Conservation (phyloP, 225 moss, liverwort and hornwort genomes). For the Neckera pumila region DNA sequence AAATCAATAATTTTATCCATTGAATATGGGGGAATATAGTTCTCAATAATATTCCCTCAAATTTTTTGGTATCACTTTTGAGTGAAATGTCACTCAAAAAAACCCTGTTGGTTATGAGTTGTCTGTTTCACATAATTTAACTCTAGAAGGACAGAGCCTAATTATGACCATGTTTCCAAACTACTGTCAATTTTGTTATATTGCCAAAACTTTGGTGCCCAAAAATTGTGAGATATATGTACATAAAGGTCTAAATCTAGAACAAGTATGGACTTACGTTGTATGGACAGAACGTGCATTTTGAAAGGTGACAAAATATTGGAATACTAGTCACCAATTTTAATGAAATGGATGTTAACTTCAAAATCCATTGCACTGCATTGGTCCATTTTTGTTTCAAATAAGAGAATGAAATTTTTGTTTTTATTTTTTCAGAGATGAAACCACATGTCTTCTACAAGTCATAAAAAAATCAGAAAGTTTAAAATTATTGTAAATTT, state of each 20-base stretch:
- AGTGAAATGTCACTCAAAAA: background rate
- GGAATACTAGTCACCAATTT: background rate
- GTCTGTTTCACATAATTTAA: background rate
- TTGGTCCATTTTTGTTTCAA: background rate
- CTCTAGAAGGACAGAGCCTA: fast-evolving
- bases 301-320: background rate
- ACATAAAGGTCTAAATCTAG: background rate
- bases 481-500: too few species aligned
- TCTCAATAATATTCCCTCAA: fast-evolving
- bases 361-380: background rate
- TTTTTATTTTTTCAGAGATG: fast-evolving
- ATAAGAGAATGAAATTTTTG: background rate
- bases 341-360: background rate
- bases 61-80: background rate
- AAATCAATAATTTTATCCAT: background rate
- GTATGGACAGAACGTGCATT: background rate
- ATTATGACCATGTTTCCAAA: background rate
- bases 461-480: background rate
- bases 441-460: background rate
- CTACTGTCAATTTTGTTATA: background rate
- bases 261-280: background rate
- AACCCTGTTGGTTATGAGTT: fast-evolving
- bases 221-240: background rate
- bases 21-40: background rate
- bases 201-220: background rate